Evolutionary conservation across 352 stramenopile genomes (phyloP).

Genomic region (Phytophthora rubi): DNA sequence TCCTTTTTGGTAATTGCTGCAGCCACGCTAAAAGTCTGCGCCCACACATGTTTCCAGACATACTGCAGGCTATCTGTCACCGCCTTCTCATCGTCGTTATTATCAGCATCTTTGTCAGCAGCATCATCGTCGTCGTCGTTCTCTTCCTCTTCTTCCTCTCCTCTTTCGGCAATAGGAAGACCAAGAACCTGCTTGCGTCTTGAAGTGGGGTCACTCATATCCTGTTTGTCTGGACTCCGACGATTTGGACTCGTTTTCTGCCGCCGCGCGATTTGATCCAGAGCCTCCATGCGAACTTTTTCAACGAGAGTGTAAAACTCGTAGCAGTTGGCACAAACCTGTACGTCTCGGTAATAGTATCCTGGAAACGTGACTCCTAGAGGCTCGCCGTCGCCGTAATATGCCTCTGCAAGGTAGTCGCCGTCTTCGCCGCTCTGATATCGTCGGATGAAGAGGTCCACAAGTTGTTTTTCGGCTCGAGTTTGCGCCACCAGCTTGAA

Average conservation of each 20-base stretch:
- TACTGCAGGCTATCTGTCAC: constrained; percentile 17
- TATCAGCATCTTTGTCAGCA: background rate
- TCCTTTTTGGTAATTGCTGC: constrained; percentile 66
- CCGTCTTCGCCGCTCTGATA: constrained; percentile 80
- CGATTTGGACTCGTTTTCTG: constrained; percentile 26
- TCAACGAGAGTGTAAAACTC: constrained; percentile 83
- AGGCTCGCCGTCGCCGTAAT: constrained; percentile 78
- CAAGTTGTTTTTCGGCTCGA: constrained; percentile 78
- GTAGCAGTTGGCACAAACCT: constrained; percentile 83
- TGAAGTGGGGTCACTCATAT: background rate
- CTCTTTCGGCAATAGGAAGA: constrained; percentile 25
- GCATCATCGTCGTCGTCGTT: background rate
- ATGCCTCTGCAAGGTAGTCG: constrained; percentile 76
- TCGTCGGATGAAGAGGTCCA: constrained; percentile 78
- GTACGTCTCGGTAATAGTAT: constrained; percentile 86
- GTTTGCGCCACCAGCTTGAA: constrained; percentile 87
- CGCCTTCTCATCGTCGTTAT: constrained; percentile 1
- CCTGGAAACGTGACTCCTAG: constrained; percentile 78
- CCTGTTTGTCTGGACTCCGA: constrained; percentile 16
- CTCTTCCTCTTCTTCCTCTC: constrained; percentile 30
- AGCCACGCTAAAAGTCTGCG: constrained; percentile 33
- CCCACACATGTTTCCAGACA: constrained; percentile 53
- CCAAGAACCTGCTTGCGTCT: constrained; percentile 14
- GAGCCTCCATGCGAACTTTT: constrained; percentile 71
- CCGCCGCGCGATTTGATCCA: constrained; percentile 46